A percentile compares a stretch with the other conserved stretches of the same genome.
Conservation (phyloP, 306 rosid species). For the Malus orientalis region DNA sequence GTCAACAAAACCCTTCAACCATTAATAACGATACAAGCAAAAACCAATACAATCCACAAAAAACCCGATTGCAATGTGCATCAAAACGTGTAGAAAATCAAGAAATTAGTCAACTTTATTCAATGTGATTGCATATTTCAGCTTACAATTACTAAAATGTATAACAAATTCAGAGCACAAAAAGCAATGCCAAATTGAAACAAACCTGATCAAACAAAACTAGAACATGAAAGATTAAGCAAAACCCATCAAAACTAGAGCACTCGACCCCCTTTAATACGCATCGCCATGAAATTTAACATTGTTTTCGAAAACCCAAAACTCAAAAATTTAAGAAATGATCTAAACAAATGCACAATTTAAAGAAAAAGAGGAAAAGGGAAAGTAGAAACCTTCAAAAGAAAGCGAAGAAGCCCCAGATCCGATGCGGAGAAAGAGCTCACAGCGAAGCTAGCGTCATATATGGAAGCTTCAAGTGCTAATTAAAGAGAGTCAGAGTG, state of each 20-base stretch:
- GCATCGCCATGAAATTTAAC: background rate
- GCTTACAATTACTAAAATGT: background rate
- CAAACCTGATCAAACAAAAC: background rate
- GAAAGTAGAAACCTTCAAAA: slow-evolving; percentile 31
- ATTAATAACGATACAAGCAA: background rate
- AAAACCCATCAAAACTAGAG: background rate
- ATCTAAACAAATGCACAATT: background rate
- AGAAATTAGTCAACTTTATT: background rate
- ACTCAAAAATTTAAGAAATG: background rate
- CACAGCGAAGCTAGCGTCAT: slow-evolving; percentile 20
- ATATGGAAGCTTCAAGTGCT: slow-evolving; percentile 7
- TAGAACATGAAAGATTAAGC: background rate
- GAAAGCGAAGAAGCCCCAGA: slow-evolving; percentile 52
- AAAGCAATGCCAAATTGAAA: background rate
- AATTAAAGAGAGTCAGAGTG: background rate
- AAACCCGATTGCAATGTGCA: background rate
- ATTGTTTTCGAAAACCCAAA: background rate
- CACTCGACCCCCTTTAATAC: background rate
- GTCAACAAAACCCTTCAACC: slow-evolving; percentile 29
- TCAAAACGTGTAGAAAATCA: background rate
- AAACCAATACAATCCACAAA: background rate
- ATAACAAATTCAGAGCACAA: background rate
- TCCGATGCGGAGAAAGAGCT: slow-evolving; percentile 40
- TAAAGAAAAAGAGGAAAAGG: background rate
- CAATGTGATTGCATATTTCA: background rate